Evolutionary conservation across 2,329 filamentous ascomycete genomes (phyloP).

Genomic region (Metarhizium robertsii): DNA sequence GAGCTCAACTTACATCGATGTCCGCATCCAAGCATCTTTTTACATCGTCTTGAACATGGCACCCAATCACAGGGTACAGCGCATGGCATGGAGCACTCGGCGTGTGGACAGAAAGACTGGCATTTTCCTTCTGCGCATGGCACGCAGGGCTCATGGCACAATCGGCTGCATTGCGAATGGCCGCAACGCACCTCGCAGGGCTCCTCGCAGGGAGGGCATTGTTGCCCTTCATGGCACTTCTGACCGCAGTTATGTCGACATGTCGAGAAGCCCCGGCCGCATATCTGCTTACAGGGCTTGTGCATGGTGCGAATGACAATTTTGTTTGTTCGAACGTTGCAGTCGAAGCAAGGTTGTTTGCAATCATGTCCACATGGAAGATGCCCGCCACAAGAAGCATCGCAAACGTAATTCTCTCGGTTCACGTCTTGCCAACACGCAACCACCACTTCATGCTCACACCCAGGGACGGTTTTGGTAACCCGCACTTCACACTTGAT

Average conservation of each 20-base stretch:
- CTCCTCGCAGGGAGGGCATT: constrained; percentile 36
- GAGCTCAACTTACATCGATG: constrained; percentile 40
- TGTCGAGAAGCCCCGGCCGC: constrained; percentile 38
- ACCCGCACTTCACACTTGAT: constrained; percentile 42
- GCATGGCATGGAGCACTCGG: constrained; percentile 44
- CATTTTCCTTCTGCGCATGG: constrained; percentile 50
- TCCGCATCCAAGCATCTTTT: constrained; percentile 41
- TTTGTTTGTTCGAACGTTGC: constrained; percentile 28
- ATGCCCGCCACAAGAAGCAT: constrained; percentile 30
- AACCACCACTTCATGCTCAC: constrained; percentile 42
- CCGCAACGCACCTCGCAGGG: constrained; percentile 47
- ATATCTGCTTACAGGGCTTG: constrained; percentile 35
- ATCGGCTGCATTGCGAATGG: constrained; percentile 45
- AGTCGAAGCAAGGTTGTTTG: constrained; percentile 36
- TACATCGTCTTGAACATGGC: constrained; percentile 54
- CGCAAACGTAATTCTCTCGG: constrained; percentile 34
- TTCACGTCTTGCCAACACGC: constrained; percentile 40
- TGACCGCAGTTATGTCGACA: constrained; percentile 47
- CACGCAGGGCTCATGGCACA: constrained; percentile 49
- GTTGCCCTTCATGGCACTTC: constrained; percentile 40
- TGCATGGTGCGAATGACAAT: constrained; percentile 29
- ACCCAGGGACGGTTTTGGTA: constrained; percentile 39
- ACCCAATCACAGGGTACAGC: constrained; percentile 58
- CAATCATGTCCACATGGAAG: constrained; percentile 53
- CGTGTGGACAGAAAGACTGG: constrained; percentile 45